Base-by-base conservation (phyloP, 331 rosid species). In the Malus hybrid region DNA sequence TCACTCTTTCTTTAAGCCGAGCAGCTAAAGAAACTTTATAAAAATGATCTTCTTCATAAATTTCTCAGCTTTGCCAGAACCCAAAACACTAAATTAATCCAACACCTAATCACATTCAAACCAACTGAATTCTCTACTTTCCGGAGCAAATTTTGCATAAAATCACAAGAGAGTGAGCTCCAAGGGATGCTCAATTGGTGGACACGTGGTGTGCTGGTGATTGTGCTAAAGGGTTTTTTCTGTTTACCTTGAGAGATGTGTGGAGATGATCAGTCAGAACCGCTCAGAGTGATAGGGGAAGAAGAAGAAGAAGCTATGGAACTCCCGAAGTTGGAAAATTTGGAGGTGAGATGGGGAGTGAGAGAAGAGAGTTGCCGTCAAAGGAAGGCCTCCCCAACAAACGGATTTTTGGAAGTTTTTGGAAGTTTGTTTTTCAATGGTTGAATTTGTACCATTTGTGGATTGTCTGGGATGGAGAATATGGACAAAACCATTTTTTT, bases 261-360 rank as follows among this genome's bases (percentile, higher is more conserved):
- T 19, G 75, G 8, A 14, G 56, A 57, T 57, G 67, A 36, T 42
- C 68, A 60, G 58, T 58, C 55, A 72, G 55, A 39, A 10, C 33
- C 16, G 39, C 24, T 57, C 30, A 72, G 39, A 77, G 58, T 42
- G 75, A 64, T 10, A 36, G 81, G 58, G 3, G n/a, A n/a, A n/a
- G 58, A 6, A 16, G 18, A 50, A 16, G 32, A 58, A 53, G 80
- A 75, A 84, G 82, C 53, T 72, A 72, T 75, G 76, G 82, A 10
- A 74, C 19, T 61, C 32, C 32, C 28, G 81, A 70, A 73, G 66
- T 30, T 58, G 53, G n/a, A 64, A 15, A 34, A 82, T 71, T 58
- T 56, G 83, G 86, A 80, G 90, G 89, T 73, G 55, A 78, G 69
- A 63, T 42, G 63, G 73, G 62, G 63, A 67, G 69, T 8, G 11